Evolutionary conservation across 257 asterid genomes (phyloP).

Genomic region (Solanum okadae): DNA sequence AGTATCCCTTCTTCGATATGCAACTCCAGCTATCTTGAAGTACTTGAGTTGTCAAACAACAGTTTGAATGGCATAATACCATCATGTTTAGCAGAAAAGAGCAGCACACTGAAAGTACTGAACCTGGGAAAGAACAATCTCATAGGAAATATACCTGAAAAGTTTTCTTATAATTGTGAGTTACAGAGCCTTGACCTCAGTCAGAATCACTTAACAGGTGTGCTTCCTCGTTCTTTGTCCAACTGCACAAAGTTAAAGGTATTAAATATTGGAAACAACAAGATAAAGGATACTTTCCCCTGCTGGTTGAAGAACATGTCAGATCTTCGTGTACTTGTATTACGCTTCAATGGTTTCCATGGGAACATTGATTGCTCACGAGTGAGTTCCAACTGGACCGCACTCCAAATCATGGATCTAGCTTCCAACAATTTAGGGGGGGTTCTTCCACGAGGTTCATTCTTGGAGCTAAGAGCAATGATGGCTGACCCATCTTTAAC

Average conservation of each 20-base stretch:
- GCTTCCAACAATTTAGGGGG: conserved; percentile 51
- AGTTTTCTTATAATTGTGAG: conserved; percentile 15
- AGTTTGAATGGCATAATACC: conserved; percentile 33
- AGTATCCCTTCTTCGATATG: conserved; percentile 50
- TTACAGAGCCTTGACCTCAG: conserved; percentile 40
- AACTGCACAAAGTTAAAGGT: conserved; percentile 28
- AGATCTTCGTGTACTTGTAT: conserved; percentile 40
- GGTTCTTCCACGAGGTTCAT: conserved; percentile 8
- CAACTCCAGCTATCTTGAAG: conserved; percentile 22
- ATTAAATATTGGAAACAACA: conserved; percentile 32
- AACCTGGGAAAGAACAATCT: conserved; percentile 40
- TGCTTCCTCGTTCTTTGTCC: conserved; percentile 32
- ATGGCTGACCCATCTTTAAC: conserved; percentile 1
- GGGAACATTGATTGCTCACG: conserved; percentile 28
- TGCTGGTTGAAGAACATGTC: conserved; percentile 19
- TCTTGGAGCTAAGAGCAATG: conserved; percentile 40
- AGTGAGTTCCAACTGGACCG: conserved; percentile 30
- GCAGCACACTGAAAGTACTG: conserved; percentile 14
- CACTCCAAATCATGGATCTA: conserved; percentile 56
- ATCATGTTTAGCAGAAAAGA: conserved; percentile 20
- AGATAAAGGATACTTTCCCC: conserved; percentile 10
- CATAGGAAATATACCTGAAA: conserved; percentile 26
- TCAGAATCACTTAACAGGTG: conserved; percentile 25
- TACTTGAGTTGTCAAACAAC: conserved; percentile 50
- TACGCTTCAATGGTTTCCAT: conserved; percentile 38